Evolutionary conservation across 768 basidiomycete species (phyloP), one percentile per base, ranked within the genome.

Genomic region (Xerocomellus dryophilus): DNA sequence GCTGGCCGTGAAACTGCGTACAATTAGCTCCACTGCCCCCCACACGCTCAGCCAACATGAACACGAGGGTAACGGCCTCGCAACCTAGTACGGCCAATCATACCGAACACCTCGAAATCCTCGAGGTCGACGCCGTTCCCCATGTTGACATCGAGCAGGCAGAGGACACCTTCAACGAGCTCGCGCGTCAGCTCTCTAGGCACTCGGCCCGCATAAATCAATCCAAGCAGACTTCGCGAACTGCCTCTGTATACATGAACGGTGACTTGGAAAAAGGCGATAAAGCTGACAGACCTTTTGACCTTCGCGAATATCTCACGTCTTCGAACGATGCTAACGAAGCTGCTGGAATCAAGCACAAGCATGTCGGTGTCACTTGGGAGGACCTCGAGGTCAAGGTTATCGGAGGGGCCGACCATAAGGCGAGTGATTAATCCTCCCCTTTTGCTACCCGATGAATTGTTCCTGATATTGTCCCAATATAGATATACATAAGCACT

Each of bases 341-440:
- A 50, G 65, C 69, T 18, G 85, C 84, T 2, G 87, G 87, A 15
- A 84, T 88, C 43, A 80, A 79, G 54, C 83, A 85, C 61, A 90
- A 90, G 64, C 83, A 86, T 54, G 85, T 90, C 8, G 86, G 86
- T 31, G 82, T 90, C 21, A 81, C 81, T 23, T 90, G 88, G 88
- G 79, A 86, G 47, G 76, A 84, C 59, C 71, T 90, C 1, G 73
- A 82, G 53, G 88, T 89, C 31, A 73, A 81, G 7, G 85, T 82
- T 31, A 53, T 76, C 4, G 87, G 85, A 18, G 80, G 79, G 12
- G 62, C 71, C 11, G 75, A 80, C 65, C 75, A 72, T 65, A 88
- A 87, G 74, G 86, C 80, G 43, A 40, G 73, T 54, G 11, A 7
- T 25, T 20, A n/a, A n/a, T n/a, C 40, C 23, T 9, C 18, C 3